Base-by-base conservation (phyloP, 352 stramenopile genomes). In the Thalassiosira sp. region DNA sequence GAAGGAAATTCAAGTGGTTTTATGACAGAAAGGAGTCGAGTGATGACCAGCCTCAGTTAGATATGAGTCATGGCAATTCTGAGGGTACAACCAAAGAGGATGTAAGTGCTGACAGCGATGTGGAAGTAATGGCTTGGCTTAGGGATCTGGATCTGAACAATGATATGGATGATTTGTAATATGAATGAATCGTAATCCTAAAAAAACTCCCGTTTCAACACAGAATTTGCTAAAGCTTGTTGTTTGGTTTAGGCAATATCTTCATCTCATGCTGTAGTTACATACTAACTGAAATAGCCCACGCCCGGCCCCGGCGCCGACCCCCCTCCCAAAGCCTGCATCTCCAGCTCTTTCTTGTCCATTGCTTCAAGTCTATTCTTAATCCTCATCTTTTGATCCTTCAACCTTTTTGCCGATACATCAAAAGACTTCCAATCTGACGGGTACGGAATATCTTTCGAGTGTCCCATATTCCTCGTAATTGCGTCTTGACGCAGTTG, bases 381-480 rank as follows among this genome's bases (percentile, higher is more conserved):
- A 33, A 82, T 82, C 54, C 74, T 72, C 27, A 10, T 37, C 24
- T 82, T 82, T 45, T 75, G 59, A 15, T 82, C 61, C 31, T 20
- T 63, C n/a, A 82, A 57, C 22, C 67, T 67, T 15, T 58, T 74
- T 37, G 77, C 86, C 5, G 83, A 71, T 37, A 40, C 62, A 79
- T 92, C 84, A 71, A 88, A 86, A 16, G 87, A 69, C 28, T 61
- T 69, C 82, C 82, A 90, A 20, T 75, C 40, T 24, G 46, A 56
- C 15, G 86, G 86, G 75, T 90, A 92, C 0, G 86, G 84, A 5
- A 84, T 49, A 18, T 69, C 49, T 40, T 51, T 45, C 31, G 82
- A 81, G 72, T 92, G 87, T 13, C 87, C 87, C 87, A 92, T 89
- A 13, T 65, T 76, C 52, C 82, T 33, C 15, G 68, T 88, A 28